phyloP scores from a whole-genome alignment of 495 filamentous ascomycete species.

The Letharia columbiana region DNA sequence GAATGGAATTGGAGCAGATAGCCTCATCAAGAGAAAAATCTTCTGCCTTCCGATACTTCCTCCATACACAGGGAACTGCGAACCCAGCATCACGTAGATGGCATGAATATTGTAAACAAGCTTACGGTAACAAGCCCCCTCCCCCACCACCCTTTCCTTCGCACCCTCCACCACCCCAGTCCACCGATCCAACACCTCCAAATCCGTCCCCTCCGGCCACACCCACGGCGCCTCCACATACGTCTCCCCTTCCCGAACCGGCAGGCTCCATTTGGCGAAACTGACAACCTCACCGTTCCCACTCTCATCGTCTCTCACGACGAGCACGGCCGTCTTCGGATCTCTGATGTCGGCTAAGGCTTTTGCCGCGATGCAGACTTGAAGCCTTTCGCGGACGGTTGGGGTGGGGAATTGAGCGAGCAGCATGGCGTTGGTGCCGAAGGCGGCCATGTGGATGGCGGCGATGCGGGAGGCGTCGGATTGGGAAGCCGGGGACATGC shows the following conservation, averaged over 20 bases:
- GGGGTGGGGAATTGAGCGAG: conserved; percentile 38
- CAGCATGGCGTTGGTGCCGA: conserved; percentile 35
- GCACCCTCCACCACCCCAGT: conserved; percentile 28
- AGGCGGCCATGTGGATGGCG: conserved; percentile 36
- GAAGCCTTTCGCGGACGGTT: conserved; percentile 24
- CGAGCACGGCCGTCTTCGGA: conserved; percentile 28
- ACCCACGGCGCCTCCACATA: conserved; percentile 18
- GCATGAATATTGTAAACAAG: background rate
- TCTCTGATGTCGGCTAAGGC: conserved; percentile 26
- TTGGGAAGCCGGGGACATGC: background rate
- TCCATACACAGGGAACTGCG: background rate
- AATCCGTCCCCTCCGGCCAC: conserved; percentile 31
- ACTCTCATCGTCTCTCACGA: conserved; percentile 27
- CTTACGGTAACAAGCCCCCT: conserved; percentile 10
- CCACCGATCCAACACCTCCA: conserved; percentile 32
- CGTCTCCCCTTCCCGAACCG: conserved; percentile 13
- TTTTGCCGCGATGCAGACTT: conserved; percentile 26
- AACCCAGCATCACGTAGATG: background rate
- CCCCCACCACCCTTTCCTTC: conserved; percentile 22
- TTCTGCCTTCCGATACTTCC: background rate
- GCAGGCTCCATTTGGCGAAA: conserved; percentile 37
- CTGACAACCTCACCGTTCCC: conserved; percentile 17
- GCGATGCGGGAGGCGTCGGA: conserved; percentile 36
- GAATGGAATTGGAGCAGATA: too few species aligned
- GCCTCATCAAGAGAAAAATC: background rate